phyloP scores from a whole-genome alignment of 371 early-diverging fungal species.

The Mucor velutinosus region DNA sequence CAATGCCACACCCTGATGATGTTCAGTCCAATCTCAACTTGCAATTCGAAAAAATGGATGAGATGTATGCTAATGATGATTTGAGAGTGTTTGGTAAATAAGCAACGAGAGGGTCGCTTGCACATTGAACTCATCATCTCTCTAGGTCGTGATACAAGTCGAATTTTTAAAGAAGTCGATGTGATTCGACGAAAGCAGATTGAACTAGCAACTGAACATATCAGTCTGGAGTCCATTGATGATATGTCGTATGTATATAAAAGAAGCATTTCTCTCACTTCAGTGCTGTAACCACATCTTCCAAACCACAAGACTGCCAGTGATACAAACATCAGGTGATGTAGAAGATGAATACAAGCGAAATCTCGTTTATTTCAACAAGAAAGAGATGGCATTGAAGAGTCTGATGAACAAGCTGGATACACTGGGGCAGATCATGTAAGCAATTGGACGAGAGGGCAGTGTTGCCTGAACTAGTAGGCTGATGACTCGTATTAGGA shows the following conservation, averaged over 20 bases:
- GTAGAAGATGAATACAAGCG: conserved; percentile 9
- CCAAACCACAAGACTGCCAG: not conserved
- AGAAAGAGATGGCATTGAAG: conserved; percentile 15
- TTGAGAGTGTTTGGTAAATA: conserved; percentile 21
- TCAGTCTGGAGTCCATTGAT: conserved; percentile 16
- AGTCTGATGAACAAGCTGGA: conserved; percentile 18
- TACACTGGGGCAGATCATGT: conserved; percentile 17
- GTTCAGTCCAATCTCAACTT: conserved; percentile 3
- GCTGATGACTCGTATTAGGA: conserved; percentile 1
- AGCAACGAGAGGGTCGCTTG: not conserved
- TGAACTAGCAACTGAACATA: conserved; percentile 23
- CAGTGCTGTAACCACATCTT: not conserved
- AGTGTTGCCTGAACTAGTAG: not conserved
- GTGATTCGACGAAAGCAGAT: conserved; percentile 24
- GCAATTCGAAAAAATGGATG: conserved; percentile 14
- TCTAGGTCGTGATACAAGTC: conserved; percentile 18
- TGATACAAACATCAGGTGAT: not conserved
- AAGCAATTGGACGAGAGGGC: not conserved
- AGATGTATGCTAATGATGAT: conserved; percentile 12
- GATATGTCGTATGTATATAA: conserved; percentile 16
- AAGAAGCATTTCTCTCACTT: not conserved
- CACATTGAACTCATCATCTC: not conserved
- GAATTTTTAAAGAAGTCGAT: conserved; percentile 22
- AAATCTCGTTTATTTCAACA: conserved; percentile 8
- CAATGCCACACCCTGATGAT: conserved; percentile 7